Base-by-base conservation (phyloP, 352 stramenopile genomes). In the Blastocystis sp. region DNA sequence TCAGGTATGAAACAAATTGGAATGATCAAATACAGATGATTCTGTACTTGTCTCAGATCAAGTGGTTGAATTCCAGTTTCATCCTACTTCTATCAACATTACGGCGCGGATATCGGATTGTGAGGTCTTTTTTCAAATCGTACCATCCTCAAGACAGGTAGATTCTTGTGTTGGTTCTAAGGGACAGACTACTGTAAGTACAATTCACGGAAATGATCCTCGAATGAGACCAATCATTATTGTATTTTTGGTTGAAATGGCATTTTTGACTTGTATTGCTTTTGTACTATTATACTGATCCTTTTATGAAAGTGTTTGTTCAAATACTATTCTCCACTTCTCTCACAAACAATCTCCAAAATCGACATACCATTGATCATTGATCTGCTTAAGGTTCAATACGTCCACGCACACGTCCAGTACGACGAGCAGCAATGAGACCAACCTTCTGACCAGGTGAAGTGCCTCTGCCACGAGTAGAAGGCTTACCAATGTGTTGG, bases 321-420 rank as follows among this genome's bases (percentile, higher is more conserved):
- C 63, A 75, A 75, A 54, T 54, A n/a, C 24, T 11, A 49, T 39
- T 49, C 24, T 29, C 9, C 24, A 49, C 24, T 24, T 29, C n/a
- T 19, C 29, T 4, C 3, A 42, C 63, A 54, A 75, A 49, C 63
- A 42, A 14, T 3, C 19, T 46, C 9, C n/a, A n/a, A 54, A 49
- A 75, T 29, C n/a, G 32, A 54, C 6, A 69, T 69, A 46, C 63
- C 21, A 27, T 56, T 16, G 29, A 32, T 95, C n/a, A n/a, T n/a
- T n/a, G n/a, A n/a, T n/a, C n/a, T n/a, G n/a, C n/a, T n/a, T n/a
- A n/a, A n/a, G n/a, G n/a, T n/a, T n/a, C n/a, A n/a, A n/a, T n/a
- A n/a, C n/a, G n/a, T n/a, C n/a, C n/a, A n/a, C n/a, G n/a, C n/a
- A n/a, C n/a, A n/a, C n/a, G n/a, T n/a, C n/a, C n/a, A n/a, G n/a